Conservation (phyloP, 345 rosid genomes). For the Lepidium sativum region DNA sequence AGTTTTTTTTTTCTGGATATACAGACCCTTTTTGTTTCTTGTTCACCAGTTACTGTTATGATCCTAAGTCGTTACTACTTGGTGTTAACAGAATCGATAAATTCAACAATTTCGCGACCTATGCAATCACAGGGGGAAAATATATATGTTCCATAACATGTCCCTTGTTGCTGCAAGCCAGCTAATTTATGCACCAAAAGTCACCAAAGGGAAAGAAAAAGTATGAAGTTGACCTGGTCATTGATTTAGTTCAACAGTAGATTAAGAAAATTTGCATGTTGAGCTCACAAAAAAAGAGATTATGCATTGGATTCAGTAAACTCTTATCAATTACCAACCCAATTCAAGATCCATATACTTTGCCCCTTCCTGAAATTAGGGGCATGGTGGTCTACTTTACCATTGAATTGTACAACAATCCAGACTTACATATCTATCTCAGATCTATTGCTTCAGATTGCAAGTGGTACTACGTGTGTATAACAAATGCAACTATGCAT, state of each 20-base stretch:
- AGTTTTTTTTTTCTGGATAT: neutral
- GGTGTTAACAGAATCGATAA: neutral
- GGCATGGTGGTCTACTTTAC: conserved; percentile 4
- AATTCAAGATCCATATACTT: conserved; percentile 4
- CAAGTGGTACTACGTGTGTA: neutral
- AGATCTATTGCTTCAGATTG: conserved; percentile 5
- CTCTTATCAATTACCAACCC: neutral
- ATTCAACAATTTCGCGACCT: neutral
- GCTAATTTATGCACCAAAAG: neutral
- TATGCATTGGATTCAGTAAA: conserved; percentile 16
- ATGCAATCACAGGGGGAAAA: neutral
- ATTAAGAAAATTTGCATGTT: neutral
- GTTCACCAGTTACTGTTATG: neutral
- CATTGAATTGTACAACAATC: neutral
- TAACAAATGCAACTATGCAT: neutral
- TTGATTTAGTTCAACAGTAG: neutral
- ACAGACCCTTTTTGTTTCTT: neutral
- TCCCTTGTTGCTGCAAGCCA: neutral
- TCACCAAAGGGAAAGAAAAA: neutral
- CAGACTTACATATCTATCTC: conserved; percentile 17
- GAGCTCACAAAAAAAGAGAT: neutral
- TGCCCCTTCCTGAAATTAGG: conserved; percentile 3
- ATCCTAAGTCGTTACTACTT: neutral
- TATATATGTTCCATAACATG: neutral
- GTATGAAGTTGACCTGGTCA: conserved; percentile 15